Evolutionary conservation across 176 grass and related monocot genomes (phyloP).

Genomic region (Guadua angustifolia): DNA sequence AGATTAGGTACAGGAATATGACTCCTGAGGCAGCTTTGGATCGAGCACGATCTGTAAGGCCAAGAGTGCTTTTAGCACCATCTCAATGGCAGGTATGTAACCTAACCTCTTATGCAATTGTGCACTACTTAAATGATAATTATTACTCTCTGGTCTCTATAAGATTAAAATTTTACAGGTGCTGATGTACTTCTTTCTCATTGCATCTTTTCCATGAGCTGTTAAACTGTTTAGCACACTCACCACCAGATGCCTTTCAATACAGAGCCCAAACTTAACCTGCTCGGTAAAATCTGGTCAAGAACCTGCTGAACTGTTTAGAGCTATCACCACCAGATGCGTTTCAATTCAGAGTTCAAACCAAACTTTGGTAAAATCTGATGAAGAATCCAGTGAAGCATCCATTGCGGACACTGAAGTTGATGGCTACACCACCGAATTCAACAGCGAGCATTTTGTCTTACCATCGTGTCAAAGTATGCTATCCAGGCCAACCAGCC

Average conservation of each 20-base stretch:
- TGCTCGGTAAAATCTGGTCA: slow-evolving; percentile 6
- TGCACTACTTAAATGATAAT: slow-evolving; percentile 3
- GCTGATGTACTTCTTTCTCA: slow-evolving; percentile 5
- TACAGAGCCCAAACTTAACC: slow-evolving; percentile 2
- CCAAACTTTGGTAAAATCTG: neutral
- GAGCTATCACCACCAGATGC: neutral
- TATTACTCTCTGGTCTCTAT: neutral
- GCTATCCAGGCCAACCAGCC: slow-evolving; percentile 40
- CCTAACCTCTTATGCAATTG: neutral
- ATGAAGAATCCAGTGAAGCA: slow-evolving; percentile 29
- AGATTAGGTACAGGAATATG: slow-evolving; percentile 83
- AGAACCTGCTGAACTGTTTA: slow-evolving; percentile 32
- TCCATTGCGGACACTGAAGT: neutral
- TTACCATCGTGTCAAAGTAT: slow-evolving; percentile 41
- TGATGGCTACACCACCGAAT: slow-evolving; percentile 32
- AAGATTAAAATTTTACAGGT: neutral
- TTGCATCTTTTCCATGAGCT: slow-evolving; percentile 51
- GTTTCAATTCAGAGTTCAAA: slow-evolving; percentile 32
- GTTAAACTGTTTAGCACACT: slow-evolving; percentile 61
- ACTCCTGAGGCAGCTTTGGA: slow-evolving; percentile 65
- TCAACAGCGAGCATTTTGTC: slow-evolving; percentile 43
- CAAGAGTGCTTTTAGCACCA: slow-evolving; percentile 67
- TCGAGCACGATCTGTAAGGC: slow-evolving; percentile 67
- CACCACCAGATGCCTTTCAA: slow-evolving; percentile 16
- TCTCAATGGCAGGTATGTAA: slow-evolving; percentile 64